Evolutionary conservation across 495 filamentous ascomycete genomes (phyloP), one percentile per base, ranked within the genome.

Genomic region (Rhypophila decipiens): DNA sequence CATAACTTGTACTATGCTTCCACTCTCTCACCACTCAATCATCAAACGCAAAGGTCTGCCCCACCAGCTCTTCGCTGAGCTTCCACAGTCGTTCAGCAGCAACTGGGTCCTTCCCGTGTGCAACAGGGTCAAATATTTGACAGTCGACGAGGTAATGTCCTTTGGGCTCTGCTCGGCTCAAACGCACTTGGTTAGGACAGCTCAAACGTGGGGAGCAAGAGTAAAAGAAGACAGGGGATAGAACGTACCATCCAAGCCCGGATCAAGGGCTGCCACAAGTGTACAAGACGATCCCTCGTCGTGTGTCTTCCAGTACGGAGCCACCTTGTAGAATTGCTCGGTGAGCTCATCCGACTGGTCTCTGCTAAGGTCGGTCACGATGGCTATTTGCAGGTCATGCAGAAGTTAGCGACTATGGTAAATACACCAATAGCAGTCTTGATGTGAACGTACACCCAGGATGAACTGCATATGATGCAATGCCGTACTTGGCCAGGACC

Each of bases 231-330:
- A 18, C 8, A n/a, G 17, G 8, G 17, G 8, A 12, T 7, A n/a
- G 15, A 19, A 43, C 58, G 47, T 52, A 75, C 73, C 64, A 39
- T 65, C 67, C 11, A 79, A 39, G 4, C 56, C 61, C 0, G 77
- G 74, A 51, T 83, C 77, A 50, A 82, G 67, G 0, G 78, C 79
- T 1, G 79, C 80, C 15, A 77, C 74, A 0, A 85, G 49, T 20
- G 73, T 74, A 0, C 77, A 83, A 8, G 78, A 73, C n/a, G 64
- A 68, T 1, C 80, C 82, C 49, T 78, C 66, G 33, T 76, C 67
- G 0, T 59, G 46, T 2, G 64, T 69, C 61, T 82, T 82, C 70
- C 72, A 77, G 40, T 64, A 70, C 10, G 48, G 24, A 1, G 60
- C 62, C 12, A 61, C 63, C 23, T 63, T 66, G 39, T 60, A 55